Evolutionary conservation across 768 basidiomycete genomes (phyloP).

Genomic region (Boletus rubroflammeus): DNA sequence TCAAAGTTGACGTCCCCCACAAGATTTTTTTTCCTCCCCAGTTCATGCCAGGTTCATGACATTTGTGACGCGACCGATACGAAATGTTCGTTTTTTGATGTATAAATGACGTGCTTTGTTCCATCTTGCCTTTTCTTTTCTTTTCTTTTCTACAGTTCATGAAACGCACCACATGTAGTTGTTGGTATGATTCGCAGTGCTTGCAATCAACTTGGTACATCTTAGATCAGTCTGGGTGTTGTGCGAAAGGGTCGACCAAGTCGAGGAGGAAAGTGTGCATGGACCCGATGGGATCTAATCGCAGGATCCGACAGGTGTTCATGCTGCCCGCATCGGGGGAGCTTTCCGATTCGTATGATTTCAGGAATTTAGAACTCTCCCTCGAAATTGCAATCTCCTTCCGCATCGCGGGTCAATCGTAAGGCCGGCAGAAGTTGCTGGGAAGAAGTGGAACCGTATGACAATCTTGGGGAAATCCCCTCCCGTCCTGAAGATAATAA

Average conservation of each 20-base stretch:
- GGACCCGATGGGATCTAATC: no score
- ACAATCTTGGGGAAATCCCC: not conserved
- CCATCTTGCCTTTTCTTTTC: not conserved
- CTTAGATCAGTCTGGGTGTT: not conserved
- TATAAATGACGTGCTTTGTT: conserved; percentile 2
- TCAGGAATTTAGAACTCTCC: no score
- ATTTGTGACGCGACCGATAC: conserved; percentile 8
- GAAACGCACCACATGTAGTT: conserved; percentile 17
- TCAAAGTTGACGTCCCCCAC: not conserved
- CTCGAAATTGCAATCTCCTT: no score
- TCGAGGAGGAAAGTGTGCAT: no score
- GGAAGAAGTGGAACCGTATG: not conserved
- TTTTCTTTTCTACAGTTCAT: not conserved
- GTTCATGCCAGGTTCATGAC: conserved; percentile 30
- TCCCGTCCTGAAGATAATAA: not conserved
- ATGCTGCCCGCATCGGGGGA: no score
- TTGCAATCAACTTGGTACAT: conserved; percentile 7
- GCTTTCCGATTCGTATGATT: no score
- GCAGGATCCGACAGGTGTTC: no score
- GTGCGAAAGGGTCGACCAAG: no score
- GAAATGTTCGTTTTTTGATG: conserved; percentile 7
- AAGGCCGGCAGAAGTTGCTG: not conserved
- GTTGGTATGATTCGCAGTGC: conserved; percentile 18
- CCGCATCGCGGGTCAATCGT: not conserved
- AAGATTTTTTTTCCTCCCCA: not conserved